Base-by-base conservation (phyloP, 2,329 filamentous ascomycete genomes). In the Fusarium napiforme region DNA sequence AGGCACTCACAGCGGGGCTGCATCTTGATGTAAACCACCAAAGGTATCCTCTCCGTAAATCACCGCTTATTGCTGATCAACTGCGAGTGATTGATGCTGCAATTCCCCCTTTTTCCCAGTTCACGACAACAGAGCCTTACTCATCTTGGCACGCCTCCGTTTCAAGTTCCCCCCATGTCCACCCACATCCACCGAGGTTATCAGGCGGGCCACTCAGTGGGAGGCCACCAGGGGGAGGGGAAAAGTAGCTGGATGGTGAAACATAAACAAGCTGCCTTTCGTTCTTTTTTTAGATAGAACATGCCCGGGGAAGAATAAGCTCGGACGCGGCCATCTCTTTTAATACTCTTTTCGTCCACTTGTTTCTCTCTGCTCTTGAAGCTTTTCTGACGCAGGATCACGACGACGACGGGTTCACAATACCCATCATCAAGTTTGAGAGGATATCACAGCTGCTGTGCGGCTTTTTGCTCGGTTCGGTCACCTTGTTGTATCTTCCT, bases 371-470 rank as follows among this genome's bases (percentile, higher is more conserved):
- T 67, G 28, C 18, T 34, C 46, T 52, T 71, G 42, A 60, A 61
- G 67, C 47, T 66, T 56, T 66, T 60, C 28, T 50, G 67, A 23
- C 12, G 53, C 34, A 73, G 53, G 57, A 63, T 55, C 37, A 60
- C 23, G 42, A 39, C 37, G 37, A 39, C 37, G 37, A 59, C 67
- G 55, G 56, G 47, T 49, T 60, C 53, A 36, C 52, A 45, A 63
- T 59, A 63, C 30, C 10, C 11, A 32, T 12, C n/a, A 34, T 34
- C 56, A 74, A 60, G 71, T 45, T 50, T 60, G 71, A 63, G 53
- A 72, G 40, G 52, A 62, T 63, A 61, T 36, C 49, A 60, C 55
- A 73, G 72, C 73, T 75, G 73, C 72, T 68, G 73, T 69, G 73
- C 72, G 58, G 73, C 69, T 67, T 45, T 49, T 60, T 57, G 36